Base-by-base conservation (phyloP, 2,329 filamentous ascomycete genomes). In the Colletotrichum sp. region DNA sequence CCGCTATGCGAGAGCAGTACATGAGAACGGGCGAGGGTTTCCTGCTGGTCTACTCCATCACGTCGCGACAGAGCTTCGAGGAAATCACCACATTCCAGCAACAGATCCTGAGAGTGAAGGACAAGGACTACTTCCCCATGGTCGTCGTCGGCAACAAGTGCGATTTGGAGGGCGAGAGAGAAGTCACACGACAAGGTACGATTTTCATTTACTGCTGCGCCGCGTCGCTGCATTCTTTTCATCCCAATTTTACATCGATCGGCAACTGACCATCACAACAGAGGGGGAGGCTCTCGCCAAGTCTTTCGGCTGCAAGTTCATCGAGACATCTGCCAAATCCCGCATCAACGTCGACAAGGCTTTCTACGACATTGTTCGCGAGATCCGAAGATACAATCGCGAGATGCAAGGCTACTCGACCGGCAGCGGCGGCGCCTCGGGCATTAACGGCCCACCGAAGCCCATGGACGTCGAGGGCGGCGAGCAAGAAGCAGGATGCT, bases 91-190 rank as follows among this genome's bases (percentile, higher is more conserved):
- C 96, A 65, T 98, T 98, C 88, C 96, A 98, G 87, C 96, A 98
- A 90, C 97, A 99, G 87, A 99, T 99, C 84, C 90, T 99, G 80
- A 90, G 97, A 81, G 97, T 99, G 82, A 99, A 99, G 91, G 97
- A 98, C 89, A 98, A 98, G 92, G 97, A 99, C 88, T 98, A 98
- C 86, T 99, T 99, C 90, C 97, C 97, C 81, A 98, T 99, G 90
- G 98, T 98, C 74, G 95, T 99, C 61, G 97, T 98, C 57, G 97
- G 96, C 81, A 99, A 99, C 92, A 99, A 99, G 91, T 98, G 96
- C 88, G 97, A 99, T 95, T 88, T 99, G 85, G 96, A 98, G 83
- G 90, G 90, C 81, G 96, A 99, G 87, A 92, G 97, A 83, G 94
- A 96, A 82, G 97, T 99, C 76, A 94, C 95, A 79, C 93, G 94